phyloP scores from a whole-genome alignment of 352 stramenopile genomes.

The Globisporangium carolinianum region DNA sequence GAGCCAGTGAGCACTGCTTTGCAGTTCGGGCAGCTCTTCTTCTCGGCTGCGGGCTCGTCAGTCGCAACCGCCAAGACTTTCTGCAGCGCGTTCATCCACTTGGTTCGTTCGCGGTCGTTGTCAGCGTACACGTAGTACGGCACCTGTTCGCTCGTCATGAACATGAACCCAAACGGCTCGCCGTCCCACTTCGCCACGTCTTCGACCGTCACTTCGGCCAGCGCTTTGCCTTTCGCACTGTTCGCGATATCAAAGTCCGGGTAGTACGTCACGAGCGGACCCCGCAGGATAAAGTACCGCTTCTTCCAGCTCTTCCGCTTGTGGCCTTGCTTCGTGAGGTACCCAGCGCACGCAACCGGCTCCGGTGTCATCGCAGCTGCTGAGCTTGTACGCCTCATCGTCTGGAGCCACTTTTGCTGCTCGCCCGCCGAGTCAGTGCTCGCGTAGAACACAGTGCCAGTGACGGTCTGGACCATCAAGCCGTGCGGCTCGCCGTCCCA shows the following conservation, averaged over 20 bases:
- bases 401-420: slow-evolving; percentile 81
- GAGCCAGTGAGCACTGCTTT: slow-evolving; percentile 78
- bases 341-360: slow-evolving; percentile 74
- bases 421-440: slow-evolving; percentile 67
- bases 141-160: slow-evolving; percentile 85
- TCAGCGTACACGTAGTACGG: slow-evolving; percentile 88
- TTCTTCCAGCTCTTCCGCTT: slow-evolving; percentile 91
- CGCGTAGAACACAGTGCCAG: slow-evolving; percentile 80
- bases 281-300: slow-evolving; percentile 84
- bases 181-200: slow-evolving; percentile 84
- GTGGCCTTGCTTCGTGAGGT: slow-evolving; percentile 86
- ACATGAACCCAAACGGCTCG: slow-evolving; percentile 86
- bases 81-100: slow-evolving; percentile 83
- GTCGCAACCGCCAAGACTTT: slow-evolving; percentile 61
- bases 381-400: slow-evolving; percentile 40
- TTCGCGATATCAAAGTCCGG: slow-evolving; percentile 85
- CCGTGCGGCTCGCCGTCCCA: slow-evolving; percentile 81
- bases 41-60: slow-evolving; percentile 67
- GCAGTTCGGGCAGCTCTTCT: slow-evolving; percentile 84
- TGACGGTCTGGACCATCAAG: slow-evolving; percentile 83
- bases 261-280: slow-evolving; percentile 71
- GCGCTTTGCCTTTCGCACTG: slow-evolving; percentile 63
- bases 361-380: slow-evolving; percentile 55
- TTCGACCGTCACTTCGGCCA: slow-evolving; percentile 78
- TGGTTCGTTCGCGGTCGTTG: slow-evolving; percentile 81